phyloP scores from a whole-genome alignment of 2,329 filamentous ascomycete species.

The Calonectria honghensis region DNA sequence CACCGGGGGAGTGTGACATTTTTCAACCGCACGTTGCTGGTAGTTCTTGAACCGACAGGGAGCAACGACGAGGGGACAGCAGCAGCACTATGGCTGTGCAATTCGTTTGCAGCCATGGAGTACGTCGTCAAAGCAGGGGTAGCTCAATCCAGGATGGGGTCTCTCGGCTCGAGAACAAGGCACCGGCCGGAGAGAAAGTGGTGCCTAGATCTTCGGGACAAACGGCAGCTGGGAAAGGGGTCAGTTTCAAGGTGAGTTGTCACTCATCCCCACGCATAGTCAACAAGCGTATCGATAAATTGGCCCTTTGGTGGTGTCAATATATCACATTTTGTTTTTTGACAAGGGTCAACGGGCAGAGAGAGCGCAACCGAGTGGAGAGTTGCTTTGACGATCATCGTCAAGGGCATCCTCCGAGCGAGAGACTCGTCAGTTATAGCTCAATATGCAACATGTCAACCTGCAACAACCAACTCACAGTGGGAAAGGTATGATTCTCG shows the following conservation, averaged over 20 bases:
- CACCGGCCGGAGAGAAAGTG: neutral
- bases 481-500: neutral
- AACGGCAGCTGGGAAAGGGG: conserved; percentile 6
- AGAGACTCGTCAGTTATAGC: neutral
- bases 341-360: conserved; percentile 16
- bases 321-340: conserved; percentile 10
- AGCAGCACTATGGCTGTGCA: neutral
- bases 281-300: conserved; percentile 26
- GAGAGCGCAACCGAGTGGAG: conserved; percentile 8
- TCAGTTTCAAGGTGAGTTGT: conserved; percentile 35
- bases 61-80: neutral
- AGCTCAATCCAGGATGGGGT: conserved; percentile 12
- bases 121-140: conserved; percentile 1
- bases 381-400: conserved; percentile 18
- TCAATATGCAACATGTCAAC: conserved; percentile 4
- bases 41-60: neutral
- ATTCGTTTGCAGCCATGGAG: conserved; percentile 12
- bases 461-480: neutral
- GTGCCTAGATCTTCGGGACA: conserved; percentile 30
- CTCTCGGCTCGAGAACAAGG: neutral
- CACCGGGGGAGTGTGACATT: neutral
- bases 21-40: neutral
- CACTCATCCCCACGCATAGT: conserved; percentile 37
- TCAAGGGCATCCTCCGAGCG: conserved; percentile 3
- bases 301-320: conserved; percentile 2